Conservation (phyloP, 352 stramenopile species). For the Phytophthora syringae region DNA sequence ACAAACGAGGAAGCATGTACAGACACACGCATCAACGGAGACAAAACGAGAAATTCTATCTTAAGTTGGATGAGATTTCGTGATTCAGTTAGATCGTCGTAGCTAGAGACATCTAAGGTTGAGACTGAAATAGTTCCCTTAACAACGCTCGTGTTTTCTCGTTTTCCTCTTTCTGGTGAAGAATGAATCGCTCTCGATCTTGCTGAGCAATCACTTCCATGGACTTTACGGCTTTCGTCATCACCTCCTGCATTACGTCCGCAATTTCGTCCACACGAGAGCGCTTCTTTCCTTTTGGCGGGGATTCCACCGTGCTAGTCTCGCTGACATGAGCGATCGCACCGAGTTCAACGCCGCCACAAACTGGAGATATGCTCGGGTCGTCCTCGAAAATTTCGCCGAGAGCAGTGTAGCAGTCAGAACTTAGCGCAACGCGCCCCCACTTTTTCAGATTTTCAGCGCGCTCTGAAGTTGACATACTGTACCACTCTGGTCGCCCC, state of each 20-base stretch:
- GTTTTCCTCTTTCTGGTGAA: not conserved
- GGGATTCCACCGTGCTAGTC: not conserved
- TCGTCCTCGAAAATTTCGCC: slow-evolving; percentile 2
- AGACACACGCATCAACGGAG: not conserved
- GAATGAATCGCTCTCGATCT: not conserved
- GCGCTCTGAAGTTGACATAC: no score
- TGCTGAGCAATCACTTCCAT: not conserved
- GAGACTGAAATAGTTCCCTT: not conserved
- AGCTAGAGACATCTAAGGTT: not conserved
- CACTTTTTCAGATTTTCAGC: not conserved
- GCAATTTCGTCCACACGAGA: not conserved
- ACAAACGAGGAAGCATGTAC: not conserved
- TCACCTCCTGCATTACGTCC: not conserved
- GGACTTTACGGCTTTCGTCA: not conserved
- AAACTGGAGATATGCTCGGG: not conserved
- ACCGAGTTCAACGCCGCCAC: not conserved
- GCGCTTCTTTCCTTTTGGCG: not conserved
- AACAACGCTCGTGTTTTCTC: not conserved
- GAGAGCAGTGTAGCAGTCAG: not conserved
- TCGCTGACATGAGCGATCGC: not conserved
- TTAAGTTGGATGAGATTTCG: not conserved
- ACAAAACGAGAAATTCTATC: not conserved
- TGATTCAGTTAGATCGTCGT: not conserved
- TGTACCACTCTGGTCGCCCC: no score
- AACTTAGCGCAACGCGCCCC: not conserved